Base-by-base conservation (phyloP, 371 early-diverging fungal species). In the Basidiobolus meristosporus region DNA sequence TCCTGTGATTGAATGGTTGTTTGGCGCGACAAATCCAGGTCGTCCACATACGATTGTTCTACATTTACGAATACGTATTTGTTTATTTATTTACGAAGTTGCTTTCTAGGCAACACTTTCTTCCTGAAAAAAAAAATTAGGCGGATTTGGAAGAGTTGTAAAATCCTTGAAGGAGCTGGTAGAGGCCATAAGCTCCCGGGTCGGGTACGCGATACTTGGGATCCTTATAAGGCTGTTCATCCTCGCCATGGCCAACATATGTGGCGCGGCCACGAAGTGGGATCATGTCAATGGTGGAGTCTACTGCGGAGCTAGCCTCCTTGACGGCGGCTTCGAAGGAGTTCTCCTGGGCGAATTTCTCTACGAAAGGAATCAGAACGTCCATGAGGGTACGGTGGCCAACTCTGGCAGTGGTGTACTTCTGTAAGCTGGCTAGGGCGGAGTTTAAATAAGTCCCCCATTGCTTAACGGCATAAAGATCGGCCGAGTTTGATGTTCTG, bases 381-480 rank as follows among this genome's bases (percentile, higher is more conserved):
- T 86, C 86, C 47, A 86, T 70, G 42, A 85, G 43, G 0, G 87
- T 85, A 32, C 86, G 72, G 41, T 84, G 78, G 16, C 86, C 86
- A 10, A 62, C 61, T 16, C 70, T 62, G 5, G 87, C 85, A 1
- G 63, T 61, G 0, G 82, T 82, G 50, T 83, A 80, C 37, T 54
- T 53, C 50, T 70, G 60, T 3, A 84, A 52, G 1, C 73, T 63
- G 12, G 61, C 53, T 12, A 83, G 44, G 1, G 77, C 83, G 14
- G 15, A 20, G 39, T 38, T 19, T 10, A 20, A n/a, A 37, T 16
- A 15, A 12, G 32, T 33, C 1, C 3, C 3, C 29, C 9, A 14
- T 35, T 16, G 18, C 21, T 2, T 18, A n/a, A n/a, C n/a, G n/a
- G n/a, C n/a, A n/a, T n/a, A n/a, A n/a, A n/a, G 20, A 20, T 30